Evolutionary conservation across 2,329 filamentous ascomycete species (phyloP).

Genomic region (Microdochium trichocladiopsis): DNA sequence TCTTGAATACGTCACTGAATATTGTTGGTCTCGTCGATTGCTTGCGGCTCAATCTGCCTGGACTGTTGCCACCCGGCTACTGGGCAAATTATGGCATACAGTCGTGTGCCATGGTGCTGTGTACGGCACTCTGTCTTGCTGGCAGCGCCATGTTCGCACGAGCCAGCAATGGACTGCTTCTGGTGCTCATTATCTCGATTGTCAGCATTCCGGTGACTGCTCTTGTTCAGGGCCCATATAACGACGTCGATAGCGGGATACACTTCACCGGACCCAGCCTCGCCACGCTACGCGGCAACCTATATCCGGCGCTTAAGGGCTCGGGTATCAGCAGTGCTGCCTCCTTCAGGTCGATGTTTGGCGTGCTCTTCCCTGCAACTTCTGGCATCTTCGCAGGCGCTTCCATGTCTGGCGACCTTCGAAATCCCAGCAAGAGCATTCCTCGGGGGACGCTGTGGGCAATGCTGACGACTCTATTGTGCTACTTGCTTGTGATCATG

Average conservation of each 20-base stretch:
- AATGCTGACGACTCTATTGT: conserved; percentile 65
- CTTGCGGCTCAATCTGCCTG: conserved; percentile 67
- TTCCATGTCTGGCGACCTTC: conserved; percentile 84
- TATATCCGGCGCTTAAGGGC: conserved; percentile 60
- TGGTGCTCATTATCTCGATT: conserved; percentile 65
- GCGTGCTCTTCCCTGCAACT: conserved; percentile 70
- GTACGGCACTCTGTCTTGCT: conserved; percentile 69
- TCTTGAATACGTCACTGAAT: conserved; percentile 82
- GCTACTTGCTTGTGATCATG: conserved; percentile 70
- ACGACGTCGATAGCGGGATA: conserved; percentile 52
- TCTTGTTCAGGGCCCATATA: conserved; percentile 60
- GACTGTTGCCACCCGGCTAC: conserved; percentile 59
- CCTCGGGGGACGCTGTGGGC: conserved; percentile 78
- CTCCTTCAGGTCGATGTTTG: conserved; percentile 77
- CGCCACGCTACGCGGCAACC: conserved; percentile 64
- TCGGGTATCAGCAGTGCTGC: conserved; percentile 29
- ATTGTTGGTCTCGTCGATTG: conserved; percentile 82
- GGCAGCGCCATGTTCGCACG: conserved; percentile 75
- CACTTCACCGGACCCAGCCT: conserved; percentile 73
- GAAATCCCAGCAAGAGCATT: conserved; percentile 76
- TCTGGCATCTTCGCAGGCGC: conserved; percentile 62
- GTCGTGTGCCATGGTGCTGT: conserved; percentile 63
- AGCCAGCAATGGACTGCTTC: conserved; percentile 69
- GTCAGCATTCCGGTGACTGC: conserved; percentile 80
- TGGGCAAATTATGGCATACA: conserved; percentile 74